phyloP scores from a whole-genome alignment of 768 basidiomycete species.

The Leccinum incarnatum region DNA sequence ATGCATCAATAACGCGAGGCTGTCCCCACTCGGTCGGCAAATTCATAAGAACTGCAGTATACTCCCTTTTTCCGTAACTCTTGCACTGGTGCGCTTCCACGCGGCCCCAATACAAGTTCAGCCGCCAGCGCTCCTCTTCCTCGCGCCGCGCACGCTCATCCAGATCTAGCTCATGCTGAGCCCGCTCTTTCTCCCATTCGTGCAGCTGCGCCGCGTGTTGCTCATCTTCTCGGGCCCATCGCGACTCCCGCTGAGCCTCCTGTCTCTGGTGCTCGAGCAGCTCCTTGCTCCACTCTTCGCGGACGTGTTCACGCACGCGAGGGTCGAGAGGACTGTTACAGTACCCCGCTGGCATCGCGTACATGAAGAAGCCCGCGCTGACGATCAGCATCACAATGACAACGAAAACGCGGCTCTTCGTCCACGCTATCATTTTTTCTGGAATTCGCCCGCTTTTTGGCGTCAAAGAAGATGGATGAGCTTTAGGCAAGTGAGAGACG shows the following conservation, averaged over 20 bases:
- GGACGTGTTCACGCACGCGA: slow-evolving; percentile 18
- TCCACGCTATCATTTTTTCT: not conserved
- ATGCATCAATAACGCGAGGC: slow-evolving; percentile 20
- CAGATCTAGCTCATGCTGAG: slow-evolving; percentile 14
- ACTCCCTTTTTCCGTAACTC: slow-evolving; percentile 28
- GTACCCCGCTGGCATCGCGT: slow-evolving; percentile 12
- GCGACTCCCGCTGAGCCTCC: slow-evolving; percentile 9
- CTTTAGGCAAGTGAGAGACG: not conserved
- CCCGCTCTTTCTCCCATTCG: slow-evolving; percentile 22
- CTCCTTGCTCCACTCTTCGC: slow-evolving; percentile 22
- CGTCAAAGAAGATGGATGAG: not conserved
- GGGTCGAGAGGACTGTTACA: slow-evolving; percentile 21
- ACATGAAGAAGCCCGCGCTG: slow-evolving; percentile 1
- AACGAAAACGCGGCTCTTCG: not conserved
- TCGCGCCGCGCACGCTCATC: slow-evolving; percentile 20
- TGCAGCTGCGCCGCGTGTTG: slow-evolving; percentile 1
- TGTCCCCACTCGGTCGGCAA: slow-evolving; percentile 22
- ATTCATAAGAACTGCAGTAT: slow-evolving; percentile 30
- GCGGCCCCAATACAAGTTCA: slow-evolving; percentile 23
- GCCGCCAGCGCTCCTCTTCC: slow-evolving; percentile 17
- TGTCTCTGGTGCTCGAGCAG: slow-evolving; percentile 16
- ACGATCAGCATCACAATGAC: slow-evolving; percentile 1
- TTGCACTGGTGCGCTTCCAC: slow-evolving; percentile 23
- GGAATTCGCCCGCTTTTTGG: not conserved
- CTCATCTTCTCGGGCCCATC: slow-evolving; percentile 21